A percentile compares a stretch with the other conserved stretches of the same genome.
These are phyloP conservation scores for Aspergillus steynii DNA, from an alignment of 495 filamentous ascomycete species.

Conservation along the genomic window DNA sequence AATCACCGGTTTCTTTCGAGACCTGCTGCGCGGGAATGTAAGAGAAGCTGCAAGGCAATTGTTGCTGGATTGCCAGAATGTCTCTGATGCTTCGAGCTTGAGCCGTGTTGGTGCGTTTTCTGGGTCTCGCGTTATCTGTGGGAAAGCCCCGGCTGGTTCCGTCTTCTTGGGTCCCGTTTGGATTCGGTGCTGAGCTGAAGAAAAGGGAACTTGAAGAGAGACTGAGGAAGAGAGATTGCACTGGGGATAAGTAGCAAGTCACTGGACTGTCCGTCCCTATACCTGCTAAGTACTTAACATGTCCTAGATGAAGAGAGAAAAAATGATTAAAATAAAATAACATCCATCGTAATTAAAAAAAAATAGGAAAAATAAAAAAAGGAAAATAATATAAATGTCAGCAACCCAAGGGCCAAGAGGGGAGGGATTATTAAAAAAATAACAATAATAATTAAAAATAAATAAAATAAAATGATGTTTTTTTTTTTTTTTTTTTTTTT, in stretches of 20 bases:
- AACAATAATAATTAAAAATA: constrained; percentile 7
- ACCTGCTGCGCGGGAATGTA: constrained; percentile 26
- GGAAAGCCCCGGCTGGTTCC: constrained; percentile 1
- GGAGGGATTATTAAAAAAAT: constrained; percentile 12
- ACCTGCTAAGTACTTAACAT: constrained; percentile 15
- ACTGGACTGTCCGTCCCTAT: constrained; percentile 20
- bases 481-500: neutral
- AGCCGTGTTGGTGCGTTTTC: constrained; percentile 7
- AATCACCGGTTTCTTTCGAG: constrained; percentile 21
- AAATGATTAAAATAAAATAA: neutral
- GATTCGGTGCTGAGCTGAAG: constrained; percentile 16
- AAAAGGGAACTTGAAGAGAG: constrained; percentile 11
- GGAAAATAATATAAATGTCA: constrained; percentile 14
- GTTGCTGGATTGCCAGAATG: constrained; percentile 17
- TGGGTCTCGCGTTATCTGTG: constrained; percentile 9
- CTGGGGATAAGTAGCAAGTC: constrained; percentile 11
- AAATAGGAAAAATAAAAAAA: constrained; percentile 10
- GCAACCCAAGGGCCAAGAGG: constrained; percentile 15
- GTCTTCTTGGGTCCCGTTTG: constrained; percentile 15
- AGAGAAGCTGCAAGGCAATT: constrained; percentile 28
- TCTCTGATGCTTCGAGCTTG: constrained; percentile 20
- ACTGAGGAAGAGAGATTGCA: neutral
- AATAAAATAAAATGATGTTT: constrained; percentile 1
- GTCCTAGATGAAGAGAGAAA: constrained; percentile 1
- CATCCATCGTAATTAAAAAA: neutral